phyloP scores from a whole-genome alignment of 2,329 filamentous ascomycete genomes.

The Trichoderma sp. region DNA sequence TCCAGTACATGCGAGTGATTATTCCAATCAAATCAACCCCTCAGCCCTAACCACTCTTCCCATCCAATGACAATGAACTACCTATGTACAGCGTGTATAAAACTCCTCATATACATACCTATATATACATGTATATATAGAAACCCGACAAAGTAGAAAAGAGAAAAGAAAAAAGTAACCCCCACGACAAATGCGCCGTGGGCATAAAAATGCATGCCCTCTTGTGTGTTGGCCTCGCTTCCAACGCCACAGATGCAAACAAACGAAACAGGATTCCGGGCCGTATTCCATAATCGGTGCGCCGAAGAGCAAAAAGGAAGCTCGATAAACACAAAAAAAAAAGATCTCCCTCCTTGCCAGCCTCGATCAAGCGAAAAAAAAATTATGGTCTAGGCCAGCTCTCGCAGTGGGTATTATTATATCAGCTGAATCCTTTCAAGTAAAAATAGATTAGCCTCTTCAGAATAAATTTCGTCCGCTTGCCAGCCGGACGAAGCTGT shows the following conservation, averaged over 20 bases:
- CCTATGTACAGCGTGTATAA: conserved; percentile 6
- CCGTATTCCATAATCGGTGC: not conserved
- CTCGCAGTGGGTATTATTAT: conserved; percentile 15
- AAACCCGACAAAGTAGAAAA: not conserved
- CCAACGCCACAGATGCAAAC: conserved; percentile 19
- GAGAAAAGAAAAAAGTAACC: not conserved
- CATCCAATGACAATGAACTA: not conserved
- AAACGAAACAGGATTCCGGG: not conserved
- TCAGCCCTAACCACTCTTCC: not conserved
- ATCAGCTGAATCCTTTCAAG: conserved; percentile 1
- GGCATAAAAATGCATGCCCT: not conserved
- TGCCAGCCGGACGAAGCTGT: conserved; percentile 81
- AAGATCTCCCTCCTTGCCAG: not conserved
- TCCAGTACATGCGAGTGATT: not conserved
- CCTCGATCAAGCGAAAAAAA: not conserved
- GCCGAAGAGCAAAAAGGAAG: not conserved
- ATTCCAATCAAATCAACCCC: not conserved
- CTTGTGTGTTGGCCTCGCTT: conserved; percentile 7
- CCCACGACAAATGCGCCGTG: not conserved
- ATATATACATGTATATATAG: conserved; percentile 8
- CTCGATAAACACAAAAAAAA: not conserved
- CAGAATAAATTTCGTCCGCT: conserved; percentile 53
- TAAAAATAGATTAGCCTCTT: conserved; percentile 21
- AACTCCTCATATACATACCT: not conserved
- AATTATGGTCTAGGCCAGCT: not conserved